A percentile compares a stretch with the other conserved stretches of the same genome.
Evolutionary conservation across 495 filamentous ascomycete genomes (phyloP).

Genomic region (Clohesyomyces aquaticus): DNA sequence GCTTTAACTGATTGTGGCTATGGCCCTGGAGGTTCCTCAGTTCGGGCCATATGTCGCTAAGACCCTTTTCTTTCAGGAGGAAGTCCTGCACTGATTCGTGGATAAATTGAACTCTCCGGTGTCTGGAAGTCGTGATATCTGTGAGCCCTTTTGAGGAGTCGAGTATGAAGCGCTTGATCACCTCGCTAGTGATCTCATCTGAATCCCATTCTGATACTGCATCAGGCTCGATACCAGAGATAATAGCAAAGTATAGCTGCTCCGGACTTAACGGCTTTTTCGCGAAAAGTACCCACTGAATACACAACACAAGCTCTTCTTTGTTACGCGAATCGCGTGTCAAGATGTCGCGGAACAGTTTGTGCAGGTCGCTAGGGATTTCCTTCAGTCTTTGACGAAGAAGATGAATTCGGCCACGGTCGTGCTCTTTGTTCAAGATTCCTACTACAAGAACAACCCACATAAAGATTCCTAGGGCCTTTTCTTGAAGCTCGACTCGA

Average conservation of each 20-base stretch:
- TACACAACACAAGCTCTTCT: constrained; percentile 9
- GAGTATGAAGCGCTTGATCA: constrained; percentile 17
- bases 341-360: constrained; percentile 31
- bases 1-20: constrained; percentile 29
- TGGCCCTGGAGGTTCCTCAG: constrained; percentile 10
- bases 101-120: constrained; percentile 31
- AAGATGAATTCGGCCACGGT: constrained; percentile 19
- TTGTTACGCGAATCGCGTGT: constrained; percentile 12
- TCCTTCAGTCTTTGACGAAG: constrained; percentile 24
- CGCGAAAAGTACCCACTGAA: constrained; percentile 32
- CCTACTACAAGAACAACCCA: constrained; percentile 36
- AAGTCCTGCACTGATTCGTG: constrained; percentile 37
- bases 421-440: constrained; percentile 31
- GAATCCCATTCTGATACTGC: constrained; percentile 12
- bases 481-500: constrained; percentile 22
- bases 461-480: constrained; percentile 33
- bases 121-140: constrained; percentile 16
- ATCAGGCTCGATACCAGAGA: constrained; percentile 17
- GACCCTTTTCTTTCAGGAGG: constrained; percentile 25
- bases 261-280: constrained; percentile 16
- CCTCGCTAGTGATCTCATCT: constrained; percentile 11
- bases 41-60: constrained; percentile 11
- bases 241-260: constrained; percentile 24
- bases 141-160: constrained; percentile 30
- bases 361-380: constrained; percentile 27